Evolutionary conservation across 371 early-diverging fungal genomes (phyloP).

Genomic region (Mortierella sp.): DNA sequence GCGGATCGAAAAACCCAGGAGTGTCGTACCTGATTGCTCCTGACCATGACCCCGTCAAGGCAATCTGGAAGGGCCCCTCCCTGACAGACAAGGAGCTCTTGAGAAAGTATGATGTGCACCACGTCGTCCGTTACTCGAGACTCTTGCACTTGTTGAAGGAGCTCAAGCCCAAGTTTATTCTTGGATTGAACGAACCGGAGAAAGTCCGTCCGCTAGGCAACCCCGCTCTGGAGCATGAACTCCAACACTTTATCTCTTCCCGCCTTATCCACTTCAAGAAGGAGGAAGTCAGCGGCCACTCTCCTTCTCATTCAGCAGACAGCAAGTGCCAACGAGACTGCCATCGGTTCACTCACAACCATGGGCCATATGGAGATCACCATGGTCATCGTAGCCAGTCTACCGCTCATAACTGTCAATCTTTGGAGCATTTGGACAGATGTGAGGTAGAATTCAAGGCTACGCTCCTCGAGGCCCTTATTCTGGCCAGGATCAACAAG

Average conservation of each 20-base stretch:
- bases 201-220: constrained; percentile 23
- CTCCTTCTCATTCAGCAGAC: not conserved
- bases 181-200: constrained; percentile 44
- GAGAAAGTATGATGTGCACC: constrained; percentile 62
- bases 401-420: constrained; percentile 3
- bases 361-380: constrained; percentile 46
- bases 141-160: constrained; percentile 42
- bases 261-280: constrained; percentile 20
- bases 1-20: no score
- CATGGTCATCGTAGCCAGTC: constrained; percentile 27
- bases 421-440: not conserved
- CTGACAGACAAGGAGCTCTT: constrained; percentile 52
- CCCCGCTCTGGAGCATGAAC: constrained; percentile 36
- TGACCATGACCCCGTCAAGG: constrained; percentile 52
- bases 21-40: constrained; percentile 60
- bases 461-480: constrained; percentile 52
- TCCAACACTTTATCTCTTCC: constrained; percentile 41
- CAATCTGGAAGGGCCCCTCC: constrained; percentile 65
- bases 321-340: not conserved
- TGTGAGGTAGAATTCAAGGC: not conserved
- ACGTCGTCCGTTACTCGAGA: constrained; percentile 51
- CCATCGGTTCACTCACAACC: constrained; percentile 18
- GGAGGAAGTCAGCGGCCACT: not conserved
- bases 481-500: constrained; percentile 64
- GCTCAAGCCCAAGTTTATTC: constrained; percentile 50